Conservation (phyloP, 441 rosid species). For the Gossypium trilobum region DNA sequence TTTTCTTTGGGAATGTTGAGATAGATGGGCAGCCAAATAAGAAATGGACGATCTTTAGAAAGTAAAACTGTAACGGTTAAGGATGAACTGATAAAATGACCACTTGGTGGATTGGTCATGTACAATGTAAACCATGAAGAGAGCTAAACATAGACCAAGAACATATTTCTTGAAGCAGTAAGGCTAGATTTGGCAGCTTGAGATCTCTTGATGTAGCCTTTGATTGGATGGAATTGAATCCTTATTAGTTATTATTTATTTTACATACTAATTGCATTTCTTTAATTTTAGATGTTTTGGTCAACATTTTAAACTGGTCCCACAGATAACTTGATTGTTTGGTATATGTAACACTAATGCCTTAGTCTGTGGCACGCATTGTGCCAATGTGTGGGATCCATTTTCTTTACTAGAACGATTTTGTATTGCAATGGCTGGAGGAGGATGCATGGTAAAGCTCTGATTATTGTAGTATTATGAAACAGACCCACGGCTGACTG, state of each 20-base stretch:
- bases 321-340: not conserved
- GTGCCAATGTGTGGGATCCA: not conserved
- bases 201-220: conserved; percentile 2
- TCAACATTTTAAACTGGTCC: not conserved
- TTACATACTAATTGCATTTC: conserved; percentile 1
- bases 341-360: not conserved
- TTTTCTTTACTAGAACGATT: conserved; percentile 11
- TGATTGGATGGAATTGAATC: not conserved
- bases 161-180: not conserved
- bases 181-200: not conserved
- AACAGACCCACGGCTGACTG: conserved; percentile 95
- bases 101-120: not conserved
- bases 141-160: not conserved
- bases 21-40: not conserved
- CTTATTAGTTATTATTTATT: not conserved
- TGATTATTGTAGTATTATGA: conserved; percentile 26
- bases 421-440: not conserved
- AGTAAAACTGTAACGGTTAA: not conserved
- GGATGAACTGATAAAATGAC: not conserved
- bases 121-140: not conserved
- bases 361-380: not conserved
- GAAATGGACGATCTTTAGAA: not conserved
- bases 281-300: not conserved
- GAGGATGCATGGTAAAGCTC: conserved; percentile 15
- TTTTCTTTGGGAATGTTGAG: not conserved